phyloP scores from a whole-genome alignment of 495 filamentous ascomycete species.

The Cladorrhinum samala region DNA sequence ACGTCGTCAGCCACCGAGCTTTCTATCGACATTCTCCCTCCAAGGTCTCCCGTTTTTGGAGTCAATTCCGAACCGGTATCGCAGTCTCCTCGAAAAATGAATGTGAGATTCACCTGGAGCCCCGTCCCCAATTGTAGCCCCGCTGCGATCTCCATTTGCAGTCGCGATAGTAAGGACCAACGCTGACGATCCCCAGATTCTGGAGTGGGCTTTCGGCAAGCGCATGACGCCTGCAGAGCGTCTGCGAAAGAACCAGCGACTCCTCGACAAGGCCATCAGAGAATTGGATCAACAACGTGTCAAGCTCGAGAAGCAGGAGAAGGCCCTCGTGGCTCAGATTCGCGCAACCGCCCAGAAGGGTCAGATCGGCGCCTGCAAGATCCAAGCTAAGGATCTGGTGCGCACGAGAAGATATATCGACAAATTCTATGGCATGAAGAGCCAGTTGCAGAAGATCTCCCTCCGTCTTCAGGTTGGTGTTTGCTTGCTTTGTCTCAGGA shows the following conservation, averaged over 20 bases:
- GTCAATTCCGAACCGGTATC: background rate
- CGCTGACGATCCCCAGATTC: conserved; percentile 53
- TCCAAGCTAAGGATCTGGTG: conserved; percentile 95
- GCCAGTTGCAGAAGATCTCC: conserved; percentile 91
- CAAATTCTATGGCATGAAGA: conserved; percentile 97
- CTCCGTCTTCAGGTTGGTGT: conserved; percentile 78
- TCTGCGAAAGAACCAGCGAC: conserved; percentile 91
- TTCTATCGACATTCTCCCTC: background rate
- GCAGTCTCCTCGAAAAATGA: conserved; percentile 20
- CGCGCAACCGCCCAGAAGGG: conserved; percentile 97
- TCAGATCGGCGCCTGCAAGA: conserved; percentile 91
- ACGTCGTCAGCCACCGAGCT: background rate
- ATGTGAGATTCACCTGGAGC: conserved; percentile 22
- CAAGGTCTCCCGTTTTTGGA: background rate
- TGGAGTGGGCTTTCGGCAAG: conserved; percentile 98
- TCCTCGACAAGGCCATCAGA: conserved; percentile 92
- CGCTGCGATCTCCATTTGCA: background rate
- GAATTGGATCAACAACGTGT: conserved; percentile 89
- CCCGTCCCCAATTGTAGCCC: background rate
- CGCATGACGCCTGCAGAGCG: conserved; percentile 96
- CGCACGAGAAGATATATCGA: conserved; percentile 90
- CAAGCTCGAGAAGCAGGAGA: conserved; percentile 97
- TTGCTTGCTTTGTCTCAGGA: no score
- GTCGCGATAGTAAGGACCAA: background rate
- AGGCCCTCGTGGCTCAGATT: conserved; percentile 90